Evolutionary conservation across 441 rosid species (phyloP).

Genomic region (Dalechampia spathulata): DNA sequence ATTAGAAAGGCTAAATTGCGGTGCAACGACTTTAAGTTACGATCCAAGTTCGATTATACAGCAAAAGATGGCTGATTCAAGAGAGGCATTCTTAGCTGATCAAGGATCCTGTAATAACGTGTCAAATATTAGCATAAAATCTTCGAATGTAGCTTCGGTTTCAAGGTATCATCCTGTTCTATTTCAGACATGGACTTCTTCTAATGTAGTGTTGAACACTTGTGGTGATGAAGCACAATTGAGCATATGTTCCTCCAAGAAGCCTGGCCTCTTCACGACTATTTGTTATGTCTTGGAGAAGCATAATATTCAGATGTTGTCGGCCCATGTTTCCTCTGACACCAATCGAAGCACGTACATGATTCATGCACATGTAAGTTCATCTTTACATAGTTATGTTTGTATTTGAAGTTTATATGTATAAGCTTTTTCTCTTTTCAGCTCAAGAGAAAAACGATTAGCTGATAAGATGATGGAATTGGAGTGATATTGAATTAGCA

Average conservation of each 20-base stretch:
- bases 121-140: conserved; percentile 1
- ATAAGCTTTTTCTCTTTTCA: too few species aligned
- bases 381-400: too few species aligned
- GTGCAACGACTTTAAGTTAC: conserved; percentile 13
- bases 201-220: conserved; percentile 58
- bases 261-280: conserved; percentile 39
- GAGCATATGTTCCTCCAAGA: conserved; percentile 45
- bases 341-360: conserved; percentile 36
- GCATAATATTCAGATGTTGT: conserved; percentile 48
- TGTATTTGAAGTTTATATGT: too few species aligned
- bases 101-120: conserved; percentile 27
- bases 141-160: conserved; percentile 16
- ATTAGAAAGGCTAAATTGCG: conserved; percentile 38
- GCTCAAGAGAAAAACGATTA: too few species aligned
- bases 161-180: conserved; percentile 19
- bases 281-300: conserved; percentile 61
- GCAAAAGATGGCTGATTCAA: conserved; percentile 29
- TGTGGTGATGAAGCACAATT: conserved; percentile 60
- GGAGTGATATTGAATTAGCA: too few species aligned
- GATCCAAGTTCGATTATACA: conserved; percentile 21
- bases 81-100: conserved; percentile 54
- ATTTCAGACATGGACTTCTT: conserved; percentile 65
- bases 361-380: conserved; percentile 66
- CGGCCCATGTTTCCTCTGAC: conserved; percentile 50
- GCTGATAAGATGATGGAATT: too few species aligned